Evolutionary conservation across 2,329 filamentous ascomycete species (phyloP).

Genomic region (Geoglossum cookeanum): DNA sequence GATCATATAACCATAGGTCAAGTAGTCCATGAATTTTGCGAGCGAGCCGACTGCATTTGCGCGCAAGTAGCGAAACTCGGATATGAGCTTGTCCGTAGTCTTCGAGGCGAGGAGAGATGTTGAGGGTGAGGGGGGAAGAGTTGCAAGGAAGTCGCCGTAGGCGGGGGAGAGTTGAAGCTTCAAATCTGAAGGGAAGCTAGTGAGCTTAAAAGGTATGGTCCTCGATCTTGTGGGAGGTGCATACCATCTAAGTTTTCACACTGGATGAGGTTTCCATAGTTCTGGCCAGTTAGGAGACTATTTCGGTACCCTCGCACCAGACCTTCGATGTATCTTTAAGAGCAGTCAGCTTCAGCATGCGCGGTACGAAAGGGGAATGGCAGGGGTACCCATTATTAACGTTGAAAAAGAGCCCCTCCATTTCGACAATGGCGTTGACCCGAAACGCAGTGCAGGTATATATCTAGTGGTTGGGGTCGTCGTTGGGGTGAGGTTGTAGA

Average conservation of each 20-base stretch:
- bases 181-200: constrained; percentile 45
- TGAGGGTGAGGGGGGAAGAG: constrained; percentile 87
- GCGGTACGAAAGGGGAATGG: background rate
- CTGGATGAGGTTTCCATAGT: constrained; percentile 91
- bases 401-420: constrained; percentile 92
- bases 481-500: background rate
- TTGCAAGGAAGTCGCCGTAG: constrained; percentile 90
- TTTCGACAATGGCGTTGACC: constrained; percentile 20
- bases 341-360: constrained; percentile 6
- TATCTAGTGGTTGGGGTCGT: background rate
- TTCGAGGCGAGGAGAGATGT: constrained; percentile 87
- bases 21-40: constrained; percentile 90
- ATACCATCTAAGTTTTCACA: constrained; percentile 93
- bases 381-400: constrained; percentile 64
- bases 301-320: constrained; percentile 96
- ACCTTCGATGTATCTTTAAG: constrained; percentile 74
- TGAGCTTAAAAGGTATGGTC: constrained; percentile 7
- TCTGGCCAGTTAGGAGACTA: constrained; percentile 68
- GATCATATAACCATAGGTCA: constrained; percentile 99
- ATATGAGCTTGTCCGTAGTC: constrained; percentile 93
- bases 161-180: constrained; percentile 93
- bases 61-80: constrained; percentile 90
- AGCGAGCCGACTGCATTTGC: constrained; percentile 84
- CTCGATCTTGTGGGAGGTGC: constrained; percentile 11
- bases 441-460: background rate